Evolutionary conservation across 2,329 filamentous ascomycete species (phyloP).

Genomic region (Alternaria rosae): DNA sequence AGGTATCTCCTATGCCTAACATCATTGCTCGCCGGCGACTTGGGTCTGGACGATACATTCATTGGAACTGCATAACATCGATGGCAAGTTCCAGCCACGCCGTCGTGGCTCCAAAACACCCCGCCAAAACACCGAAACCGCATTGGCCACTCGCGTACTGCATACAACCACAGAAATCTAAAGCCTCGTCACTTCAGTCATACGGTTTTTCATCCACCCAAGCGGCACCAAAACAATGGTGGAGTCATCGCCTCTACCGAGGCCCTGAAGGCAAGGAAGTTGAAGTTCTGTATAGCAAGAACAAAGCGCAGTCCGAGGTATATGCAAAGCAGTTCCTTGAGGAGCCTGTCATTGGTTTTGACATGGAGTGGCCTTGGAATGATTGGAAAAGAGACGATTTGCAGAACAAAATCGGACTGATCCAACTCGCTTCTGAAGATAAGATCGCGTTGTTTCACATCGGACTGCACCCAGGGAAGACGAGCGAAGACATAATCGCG

Average conservation of each 20-base stretch:
- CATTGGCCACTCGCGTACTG: conserved; percentile 32
- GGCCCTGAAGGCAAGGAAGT: conserved; percentile 63
- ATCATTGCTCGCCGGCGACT: background rate
- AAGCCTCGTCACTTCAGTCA: conserved; percentile 12
- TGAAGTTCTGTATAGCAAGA: conserved; percentile 80
- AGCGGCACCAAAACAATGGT: conserved; percentile 55
- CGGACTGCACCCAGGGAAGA: conserved; percentile 60
- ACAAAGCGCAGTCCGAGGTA: conserved; percentile 70
- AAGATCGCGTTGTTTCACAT: conserved; percentile 84
- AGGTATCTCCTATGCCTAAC: background rate
- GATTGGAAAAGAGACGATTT: conserved; percentile 58
- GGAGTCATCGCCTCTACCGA: conserved; percentile 74
- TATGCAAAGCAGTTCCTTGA: conserved; percentile 70
- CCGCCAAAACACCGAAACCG: background rate
- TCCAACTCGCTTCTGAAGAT: conserved; percentile 81
- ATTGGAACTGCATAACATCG: background rate
- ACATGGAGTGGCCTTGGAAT: conserved; percentile 79
- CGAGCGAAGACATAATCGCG: conserved; percentile 66
- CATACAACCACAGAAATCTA: conserved; percentile 19
- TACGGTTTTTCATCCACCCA: conserved; percentile 12
- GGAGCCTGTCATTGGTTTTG: conserved; percentile 81
- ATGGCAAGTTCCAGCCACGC: conserved; percentile 1
- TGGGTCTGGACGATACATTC: background rate
- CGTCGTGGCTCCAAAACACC: background rate
- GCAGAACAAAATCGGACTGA: conserved; percentile 77